A percentile compares a stretch with the other conserved stretches of the same genome.
phyloP scores from a whole-genome alignment of 768 basidiomycete genomes.

The Goffeauzyma gilvescens region DNA sequence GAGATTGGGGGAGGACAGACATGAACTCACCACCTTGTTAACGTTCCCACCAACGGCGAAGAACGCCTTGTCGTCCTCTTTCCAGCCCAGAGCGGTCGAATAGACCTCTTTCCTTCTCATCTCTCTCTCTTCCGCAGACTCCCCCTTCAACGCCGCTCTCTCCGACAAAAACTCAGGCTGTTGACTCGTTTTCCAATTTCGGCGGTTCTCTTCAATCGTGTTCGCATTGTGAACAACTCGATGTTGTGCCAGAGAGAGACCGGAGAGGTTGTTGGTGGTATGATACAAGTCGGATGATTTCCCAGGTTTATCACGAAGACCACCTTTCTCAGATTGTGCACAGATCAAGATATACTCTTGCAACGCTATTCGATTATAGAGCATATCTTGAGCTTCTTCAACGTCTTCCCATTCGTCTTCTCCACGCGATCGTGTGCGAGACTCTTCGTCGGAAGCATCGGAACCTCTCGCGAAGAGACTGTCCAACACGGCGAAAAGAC shows the following conservation, averaged over 20 bases:
- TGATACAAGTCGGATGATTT: slow-evolving; percentile 91
- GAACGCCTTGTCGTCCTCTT: slow-evolving; percentile 41
- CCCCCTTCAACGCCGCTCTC: slow-evolving; percentile 10
- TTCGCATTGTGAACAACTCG: slow-evolving; percentile 40
- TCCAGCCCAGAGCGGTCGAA: slow-evolving; percentile 44
- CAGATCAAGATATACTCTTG: slow-evolving; percentile 75
- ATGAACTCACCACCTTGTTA: slow-evolving; percentile 37
- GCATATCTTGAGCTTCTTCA: slow-evolving; percentile 34
- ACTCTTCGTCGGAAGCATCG: slow-evolving; percentile 10
- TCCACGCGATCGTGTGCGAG: slow-evolving; percentile 3
- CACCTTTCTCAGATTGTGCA: slow-evolving; percentile 68
- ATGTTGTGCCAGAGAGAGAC: slow-evolving; percentile 76
- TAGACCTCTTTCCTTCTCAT: slow-evolving; percentile 39
- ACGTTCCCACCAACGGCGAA: slow-evolving; percentile 42
- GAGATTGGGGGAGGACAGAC: background rate
- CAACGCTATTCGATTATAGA: slow-evolving; percentile 38
- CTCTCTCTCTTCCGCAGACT: slow-evolving; percentile 27
- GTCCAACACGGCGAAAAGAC: slow-evolving; percentile 60
- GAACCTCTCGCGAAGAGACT: slow-evolving; percentile 31
- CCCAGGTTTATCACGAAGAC: slow-evolving; percentile 83
- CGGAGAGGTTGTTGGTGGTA: slow-evolving; percentile 77
- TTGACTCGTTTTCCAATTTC: slow-evolving; percentile 9
- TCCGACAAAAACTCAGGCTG: slow-evolving; percentile 18
- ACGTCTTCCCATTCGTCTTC: slow-evolving; percentile 50
- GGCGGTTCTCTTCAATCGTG: slow-evolving; percentile 19